Percentiles rank a stretch among this genome's conserved stretches.
phyloP scores from a whole-genome alignment of 768 basidiomycete genomes.

The Podaxis pistillaris region DNA sequence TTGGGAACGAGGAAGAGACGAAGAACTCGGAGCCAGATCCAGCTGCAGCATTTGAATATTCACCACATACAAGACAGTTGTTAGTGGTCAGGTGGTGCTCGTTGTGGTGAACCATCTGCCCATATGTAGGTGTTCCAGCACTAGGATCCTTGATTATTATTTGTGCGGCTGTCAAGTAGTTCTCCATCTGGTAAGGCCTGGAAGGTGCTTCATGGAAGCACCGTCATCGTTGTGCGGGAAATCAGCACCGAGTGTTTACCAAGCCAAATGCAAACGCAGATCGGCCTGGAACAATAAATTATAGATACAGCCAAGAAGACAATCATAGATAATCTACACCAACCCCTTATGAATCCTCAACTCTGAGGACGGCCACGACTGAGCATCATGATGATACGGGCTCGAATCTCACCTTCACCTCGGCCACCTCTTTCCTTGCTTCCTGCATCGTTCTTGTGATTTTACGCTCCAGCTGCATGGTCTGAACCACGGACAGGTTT shows the following conservation, averaged over 20 bases:
- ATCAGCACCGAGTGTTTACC: not conserved
- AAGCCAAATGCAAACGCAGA: not conserved
- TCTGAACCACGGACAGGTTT: slow-evolving; percentile 53
- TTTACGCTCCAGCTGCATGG: slow-evolving; percentile 56
- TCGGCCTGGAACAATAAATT: not conserved
- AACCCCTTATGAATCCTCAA: not conserved
- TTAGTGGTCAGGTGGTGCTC: not conserved
- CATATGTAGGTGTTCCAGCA: too few species aligned
- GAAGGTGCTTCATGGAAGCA: too few species aligned
- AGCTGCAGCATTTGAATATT: not conserved
- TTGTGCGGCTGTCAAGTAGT: too few species aligned
- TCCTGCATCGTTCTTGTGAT: slow-evolving; percentile 56
- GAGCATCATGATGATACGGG: slow-evolving; percentile 28
- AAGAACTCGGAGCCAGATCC: not conserved
- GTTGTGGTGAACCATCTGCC: too few species aligned
- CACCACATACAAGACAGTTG: not conserved
- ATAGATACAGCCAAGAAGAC: not conserved
- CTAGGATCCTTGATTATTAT: too few species aligned
- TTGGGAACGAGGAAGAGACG: not conserved
- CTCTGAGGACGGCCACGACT: not conserved
- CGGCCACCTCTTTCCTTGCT: slow-evolving; percentile 64
- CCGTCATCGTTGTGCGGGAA: too few species aligned
- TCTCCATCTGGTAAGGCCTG: too few species aligned
- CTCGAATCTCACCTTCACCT: slow-evolving; percentile 67
- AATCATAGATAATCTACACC: not conserved